These are phyloP conservation scores for Sphagnum magellanicum DNA, from an alignment of 228 moss, liverwort and hornwort species.

Conservation along the genomic window DNA sequence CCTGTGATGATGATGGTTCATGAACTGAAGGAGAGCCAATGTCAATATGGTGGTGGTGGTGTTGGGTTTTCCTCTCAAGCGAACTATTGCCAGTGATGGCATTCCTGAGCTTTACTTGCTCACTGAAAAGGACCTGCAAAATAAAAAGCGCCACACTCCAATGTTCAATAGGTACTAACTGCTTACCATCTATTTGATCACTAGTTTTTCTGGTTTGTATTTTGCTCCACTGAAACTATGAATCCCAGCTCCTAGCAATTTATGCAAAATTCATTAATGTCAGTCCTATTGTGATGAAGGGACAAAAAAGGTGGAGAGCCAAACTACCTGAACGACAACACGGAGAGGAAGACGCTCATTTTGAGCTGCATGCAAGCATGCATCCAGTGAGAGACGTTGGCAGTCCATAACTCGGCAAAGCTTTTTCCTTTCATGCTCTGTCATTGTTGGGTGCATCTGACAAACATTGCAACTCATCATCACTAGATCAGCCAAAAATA, in stretches of 20 bases:
- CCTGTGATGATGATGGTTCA: conserved; percentile 35
- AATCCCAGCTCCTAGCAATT: too few species aligned
- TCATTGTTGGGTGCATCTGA: conserved; percentile 57
- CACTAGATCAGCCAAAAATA: too few species aligned
- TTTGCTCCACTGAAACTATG: too few species aligned
- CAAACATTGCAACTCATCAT: too few species aligned
- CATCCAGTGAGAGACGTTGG: conserved; percentile 52
- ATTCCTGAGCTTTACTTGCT: conserved; percentile 57
- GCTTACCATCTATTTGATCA: too few species aligned
- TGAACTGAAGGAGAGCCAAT: conserved; percentile 16
- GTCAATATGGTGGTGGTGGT: conserved; percentile 20
- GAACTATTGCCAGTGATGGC: conserved; percentile 31
- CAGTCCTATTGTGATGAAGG: too few species aligned
- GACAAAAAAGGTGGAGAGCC: too few species aligned
- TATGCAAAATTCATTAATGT: too few species aligned
- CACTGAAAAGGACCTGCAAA: conserved; percentile 38
- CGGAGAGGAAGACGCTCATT: conserved; percentile 65
- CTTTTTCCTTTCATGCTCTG: conserved; percentile 61
- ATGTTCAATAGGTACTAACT: too few species aligned
- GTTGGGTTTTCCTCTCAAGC: conserved; percentile 13
- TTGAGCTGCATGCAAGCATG: conserved; percentile 57
- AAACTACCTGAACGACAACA: conserved; percentile 51
- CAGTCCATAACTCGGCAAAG: conserved; percentile 59
- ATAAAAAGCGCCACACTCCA: too few species aligned
- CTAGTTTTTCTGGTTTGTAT: too few species aligned